Evolutionary conservation across 805 yeast species (phyloP).

Genomic region (Ogataea naganishii): DNA sequence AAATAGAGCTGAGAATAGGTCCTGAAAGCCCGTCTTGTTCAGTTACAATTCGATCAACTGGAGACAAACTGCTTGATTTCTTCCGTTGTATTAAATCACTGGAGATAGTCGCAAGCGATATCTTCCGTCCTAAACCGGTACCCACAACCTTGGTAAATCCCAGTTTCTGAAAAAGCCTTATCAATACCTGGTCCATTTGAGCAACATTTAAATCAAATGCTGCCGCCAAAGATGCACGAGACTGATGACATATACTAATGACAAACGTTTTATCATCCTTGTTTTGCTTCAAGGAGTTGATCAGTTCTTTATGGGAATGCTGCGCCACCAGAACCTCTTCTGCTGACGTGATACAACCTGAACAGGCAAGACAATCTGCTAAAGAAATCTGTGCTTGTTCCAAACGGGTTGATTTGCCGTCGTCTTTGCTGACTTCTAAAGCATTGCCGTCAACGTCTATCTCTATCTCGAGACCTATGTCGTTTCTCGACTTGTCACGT

Average conservation of each 20-base stretch:
- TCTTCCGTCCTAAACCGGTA: slow-evolving; percentile 68
- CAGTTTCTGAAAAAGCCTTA: slow-evolving; percentile 50
- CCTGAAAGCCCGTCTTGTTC: slow-evolving; percentile 10
- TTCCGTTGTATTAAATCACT: slow-evolving; percentile 24
- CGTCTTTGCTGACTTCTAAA: slow-evolving; percentile 58
- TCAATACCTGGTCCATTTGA: slow-evolving; percentile 52
- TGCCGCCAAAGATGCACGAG: slow-evolving; percentile 72
- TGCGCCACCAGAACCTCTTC: slow-evolving; percentile 88
- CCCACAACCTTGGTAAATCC: slow-evolving; percentile 77
- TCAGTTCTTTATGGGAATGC: slow-evolving; percentile 77
- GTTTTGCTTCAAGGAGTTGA: slow-evolving; percentile 40
- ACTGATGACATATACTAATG: slow-evolving; percentile 78
- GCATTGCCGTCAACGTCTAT: slow-evolving; percentile 52
- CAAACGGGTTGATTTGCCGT: slow-evolving; percentile 40
- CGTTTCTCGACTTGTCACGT: slow-evolving; percentile 18
- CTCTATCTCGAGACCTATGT: slow-evolving; percentile 41
- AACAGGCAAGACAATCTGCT: slow-evolving; percentile 91
- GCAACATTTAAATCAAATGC: slow-evolving; percentile 48
- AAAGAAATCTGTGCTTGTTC: slow-evolving; percentile 82
- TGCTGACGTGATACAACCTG: slow-evolving; percentile 97
- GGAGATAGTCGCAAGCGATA: slow-evolving; percentile 46
- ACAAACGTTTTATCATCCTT: slow-evolving; percentile 41
- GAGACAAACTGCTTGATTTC: too few species aligned
- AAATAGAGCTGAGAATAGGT: slow-evolving; percentile 63
- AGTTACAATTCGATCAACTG: too few species aligned